Percentiles rank a stretch among this genome's conserved stretches.
Conservation (phyloP, 2,329 filamentous ascomycete species). For the Lachnellula cervina region DNA sequence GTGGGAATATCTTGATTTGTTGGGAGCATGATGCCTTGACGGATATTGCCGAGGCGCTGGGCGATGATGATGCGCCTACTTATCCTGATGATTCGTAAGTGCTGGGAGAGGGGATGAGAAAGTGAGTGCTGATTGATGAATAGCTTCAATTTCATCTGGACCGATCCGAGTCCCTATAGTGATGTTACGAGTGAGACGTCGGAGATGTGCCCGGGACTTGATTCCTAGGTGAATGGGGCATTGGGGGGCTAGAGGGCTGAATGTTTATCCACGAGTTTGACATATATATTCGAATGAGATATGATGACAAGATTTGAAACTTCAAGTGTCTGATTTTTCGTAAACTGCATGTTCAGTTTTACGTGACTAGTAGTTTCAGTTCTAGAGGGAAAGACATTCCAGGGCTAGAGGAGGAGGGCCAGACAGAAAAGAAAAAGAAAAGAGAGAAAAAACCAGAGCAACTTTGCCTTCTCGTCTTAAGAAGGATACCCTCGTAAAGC, state of each 20-base stretch:
- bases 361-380: too few relatives aligned
- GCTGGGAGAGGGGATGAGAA: not conserved
- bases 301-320: not conserved
- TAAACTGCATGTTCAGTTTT: too few relatives aligned
- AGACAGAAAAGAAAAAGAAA: too few relatives aligned
- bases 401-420: too few relatives aligned
- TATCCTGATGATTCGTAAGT: conserved; percentile 46
- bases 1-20: conserved; percentile 53
- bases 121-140: conserved; percentile 3
- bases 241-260: not conserved
- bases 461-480: not conserved
- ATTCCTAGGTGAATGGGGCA: conserved; percentile 24
- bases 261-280: not conserved
- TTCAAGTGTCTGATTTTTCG: not conserved
- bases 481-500: too few relatives aligned
- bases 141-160: conserved; percentile 54
- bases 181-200: conserved; percentile 41
- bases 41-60: conserved; percentile 48
- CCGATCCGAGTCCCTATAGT: conserved; percentile 45
- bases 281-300: not conserved
- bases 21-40: conserved; percentile 54
- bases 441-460: not conserved
- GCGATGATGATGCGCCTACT: conserved; percentile 42
- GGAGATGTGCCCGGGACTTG: conserved; percentile 51
- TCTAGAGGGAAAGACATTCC: too few relatives aligned